Evolutionary conservation across 106 monocot species (phyloP), one percentile per base, ranked within the genome.

Genomic region (Dendrobium chrysotoxum): DNA sequence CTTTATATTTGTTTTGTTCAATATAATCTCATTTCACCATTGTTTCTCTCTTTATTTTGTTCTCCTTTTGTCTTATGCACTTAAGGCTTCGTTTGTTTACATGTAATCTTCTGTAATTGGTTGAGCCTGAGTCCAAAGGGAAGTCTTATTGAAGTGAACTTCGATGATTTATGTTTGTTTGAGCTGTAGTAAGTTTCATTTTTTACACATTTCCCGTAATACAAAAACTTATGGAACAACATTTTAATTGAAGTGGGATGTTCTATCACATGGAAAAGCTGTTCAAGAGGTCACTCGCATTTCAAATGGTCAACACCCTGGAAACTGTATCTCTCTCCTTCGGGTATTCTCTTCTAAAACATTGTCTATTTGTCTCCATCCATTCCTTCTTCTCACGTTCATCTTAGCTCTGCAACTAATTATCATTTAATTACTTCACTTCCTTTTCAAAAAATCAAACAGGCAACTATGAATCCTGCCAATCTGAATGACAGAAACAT

Each of bases 181-280:
- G 4, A 44, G 44, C 44, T 44, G 3, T 44, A 7, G 6, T 50
- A 11, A 35, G 35, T 35, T 35, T 35, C 35, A 35, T 35, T 35
- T 35, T 35, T 35, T 35, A 35, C 35, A 35, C 35, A 35, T 35
- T 47, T 50, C 15, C 13, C 2, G 13, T 50, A 13, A 50, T 50
- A 1, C 50, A 50, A 50, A 50, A 50, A 38, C 71, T 28, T 38
- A 16, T 71, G 25, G 71, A 71, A 71, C 71, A 17, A 38, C 16
- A 28, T 31, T 71, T 71, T 16, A 71, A 38, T 71, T 55, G 75
- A 85, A 96, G 96, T 96, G 91, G 96, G 91, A 96, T 80, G 90
- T 87, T 67, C 88, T 97, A 31, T 90, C 87, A 12, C 72, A 86
- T 71, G 90, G 92, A 40, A 85, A 87, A 72, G 30, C 77, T 15